Evolutionary conservation across 2,329 filamentous ascomycete species (phyloP), one percentile per base, ranked within the genome.

Genomic region (Pseudopithomyces chartarum): DNA sequence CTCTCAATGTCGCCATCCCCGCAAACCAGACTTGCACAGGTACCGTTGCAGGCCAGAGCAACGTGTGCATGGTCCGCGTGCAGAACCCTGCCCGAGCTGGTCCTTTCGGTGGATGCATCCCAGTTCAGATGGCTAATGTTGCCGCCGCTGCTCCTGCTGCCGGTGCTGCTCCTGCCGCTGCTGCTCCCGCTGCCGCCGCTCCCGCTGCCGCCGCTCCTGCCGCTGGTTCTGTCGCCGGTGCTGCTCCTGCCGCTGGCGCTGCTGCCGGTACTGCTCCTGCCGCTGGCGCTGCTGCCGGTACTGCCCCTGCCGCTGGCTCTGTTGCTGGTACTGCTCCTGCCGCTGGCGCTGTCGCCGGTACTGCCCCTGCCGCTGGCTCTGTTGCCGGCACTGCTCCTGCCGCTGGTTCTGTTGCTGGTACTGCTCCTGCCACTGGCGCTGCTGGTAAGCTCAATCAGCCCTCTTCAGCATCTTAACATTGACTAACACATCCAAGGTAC

Each of bases 1-100:
- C 84, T n/a, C 78, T 88, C n/a, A 79, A 74, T n/a, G 85, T 81
- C 13, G 78, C 78, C n/a, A 82, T 88, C 59, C 83, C 85, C 0
- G 81, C 80, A 38, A 73, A 76, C 58, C 82, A 84, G 75, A 66
- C 76, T 44, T 89, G 86, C 76, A 86, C 83, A 13, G 86, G 86
- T 45, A 84, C 79, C 33, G 82, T 85, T 5, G 85, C 84, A 12
- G 86, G 85, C 38, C 79, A 85, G 74, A 70, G 78, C 34, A 85
- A 85, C 63, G 80, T 87, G 63, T 88, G 86, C 76, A 81, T 88
- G 63, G 84, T 89, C 48, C 81, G 84, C 23, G 87, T 85, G 76
- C 76, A 85, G 77, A 88, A 88, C 73, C 79, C 77, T 1, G 85
- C 85, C 33, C 75, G 80, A 52, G 85, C 85, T 36, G 85, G 86